phyloP scores from a whole-genome alignment of 306 rosid species.

The Abrus pulchellus region DNA sequence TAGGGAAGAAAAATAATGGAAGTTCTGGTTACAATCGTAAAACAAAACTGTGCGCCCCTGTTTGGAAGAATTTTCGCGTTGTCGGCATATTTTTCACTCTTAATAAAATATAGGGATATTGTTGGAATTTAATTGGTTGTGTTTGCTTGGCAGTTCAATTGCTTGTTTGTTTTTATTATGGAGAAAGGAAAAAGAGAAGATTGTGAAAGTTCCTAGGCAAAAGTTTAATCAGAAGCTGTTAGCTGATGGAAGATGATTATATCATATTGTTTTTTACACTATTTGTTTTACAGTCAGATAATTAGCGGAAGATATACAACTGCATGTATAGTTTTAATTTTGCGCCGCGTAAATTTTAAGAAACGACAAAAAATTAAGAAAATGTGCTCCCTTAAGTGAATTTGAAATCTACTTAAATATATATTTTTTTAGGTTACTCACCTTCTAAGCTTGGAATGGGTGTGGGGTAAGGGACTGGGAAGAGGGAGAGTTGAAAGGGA shows the following conservation, averaged over 20 bases:
- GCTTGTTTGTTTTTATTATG: neutral
- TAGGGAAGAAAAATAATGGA: neutral
- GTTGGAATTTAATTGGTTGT: slow-evolving; percentile 1
- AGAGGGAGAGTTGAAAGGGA: no score
- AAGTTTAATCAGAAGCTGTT: neutral
- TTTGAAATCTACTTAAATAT: no score
- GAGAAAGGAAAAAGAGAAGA: neutral
- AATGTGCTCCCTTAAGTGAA: no score
- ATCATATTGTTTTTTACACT: neutral
- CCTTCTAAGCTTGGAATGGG: no score
- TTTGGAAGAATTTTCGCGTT: neutral
- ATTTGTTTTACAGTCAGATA: neutral
- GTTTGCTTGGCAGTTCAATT: neutral
- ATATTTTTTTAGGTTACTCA: no score
- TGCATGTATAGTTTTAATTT: no score
- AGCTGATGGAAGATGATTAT: neutral
- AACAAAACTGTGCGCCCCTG: neutral
- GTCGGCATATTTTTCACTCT: slow-evolving; percentile 5
- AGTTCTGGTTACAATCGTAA: slow-evolving; percentile 47
- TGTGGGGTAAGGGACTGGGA: no score
- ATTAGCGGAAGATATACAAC: neutral
- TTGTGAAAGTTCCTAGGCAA: neutral
- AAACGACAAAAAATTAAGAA: no score
- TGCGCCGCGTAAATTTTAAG: no score
- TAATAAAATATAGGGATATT: neutral